Evolutionary conservation across 2,329 filamentous ascomycete genomes (phyloP).

Genomic region (Neonectria magnoliae): DNA sequence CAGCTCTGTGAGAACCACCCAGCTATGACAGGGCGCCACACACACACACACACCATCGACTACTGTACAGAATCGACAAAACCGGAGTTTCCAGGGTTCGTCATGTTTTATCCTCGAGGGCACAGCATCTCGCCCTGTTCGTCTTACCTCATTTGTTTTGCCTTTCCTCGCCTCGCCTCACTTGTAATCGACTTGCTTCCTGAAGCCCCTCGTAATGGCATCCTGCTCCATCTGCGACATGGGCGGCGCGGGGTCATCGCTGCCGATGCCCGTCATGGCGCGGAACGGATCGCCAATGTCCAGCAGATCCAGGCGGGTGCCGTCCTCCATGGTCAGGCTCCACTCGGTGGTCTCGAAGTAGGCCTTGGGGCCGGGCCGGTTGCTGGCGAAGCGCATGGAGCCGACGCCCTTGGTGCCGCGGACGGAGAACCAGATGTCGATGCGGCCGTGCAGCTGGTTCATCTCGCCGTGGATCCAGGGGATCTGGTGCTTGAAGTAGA

Average conservation of each 20-base stretch:
- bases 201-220: constrained; percentile 58
- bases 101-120: constrained; percentile 26
- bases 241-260: constrained; percentile 45
- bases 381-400: constrained; percentile 83
- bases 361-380: constrained; percentile 67
- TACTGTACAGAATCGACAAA: constrained; percentile 46
- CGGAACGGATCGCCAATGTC: constrained; percentile 76
- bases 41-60: constrained; percentile 35
- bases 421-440: constrained; percentile 88
- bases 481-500: constrained; percentile 81
- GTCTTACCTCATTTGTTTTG: constrained; percentile 5
- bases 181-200: constrained; percentile 56
- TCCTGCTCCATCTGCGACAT: constrained; percentile 44
- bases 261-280: constrained; percentile 56
- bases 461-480: constrained; percentile 88
- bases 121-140: constrained; percentile 10
- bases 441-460: constrained; percentile 91
- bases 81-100: constrained; percentile 40
- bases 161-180: constrained; percentile 16
- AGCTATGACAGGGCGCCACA: constrained; percentile 1
- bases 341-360: constrained; percentile 90
- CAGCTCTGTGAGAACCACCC: constrained; percentile 16
- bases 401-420: constrained; percentile 78
- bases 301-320: constrained; percentile 75
- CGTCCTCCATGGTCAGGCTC: constrained; percentile 78